Evolutionary conservation across 768 basidiomycete genomes (phyloP), one percentile per base, ranked within the genome.

Genomic region (Podaxis pistillaris): DNA sequence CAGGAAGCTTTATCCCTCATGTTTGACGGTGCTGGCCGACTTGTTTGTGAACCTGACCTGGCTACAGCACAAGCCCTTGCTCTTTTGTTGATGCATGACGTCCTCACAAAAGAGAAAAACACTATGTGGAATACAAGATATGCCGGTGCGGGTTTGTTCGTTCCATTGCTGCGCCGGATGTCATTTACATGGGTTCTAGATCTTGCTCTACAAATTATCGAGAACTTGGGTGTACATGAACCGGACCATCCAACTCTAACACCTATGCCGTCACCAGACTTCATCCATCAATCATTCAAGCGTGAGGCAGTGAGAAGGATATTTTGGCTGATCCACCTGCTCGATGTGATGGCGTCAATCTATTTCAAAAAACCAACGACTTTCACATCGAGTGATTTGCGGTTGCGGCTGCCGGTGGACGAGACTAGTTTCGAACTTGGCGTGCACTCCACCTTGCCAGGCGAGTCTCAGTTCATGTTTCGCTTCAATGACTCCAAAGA

Each of bases 361-460:
- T 81, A 78, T 70, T 79, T 79, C 71, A 81, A 79, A 70, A 78
- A 77, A 60, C 76, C 79, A 19, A 74, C 76, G 40, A 74, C 76
- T 36, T 74, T 76, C 62, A 73, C 75, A 41, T 78, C 79, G 37
- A 72, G 75, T 46, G 83, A 88, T 63, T 72, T 85, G 62, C 80
- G 79, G 38, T 80, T 92, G 47, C 83, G 87, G 54, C 77, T 93
- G 38, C 91, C 91, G n/a, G 85, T 86, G 7, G 90, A 93, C 69
- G 91, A 93, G 73, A 86, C 89, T 8, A 87, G 84, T 71, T 93
- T 93, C 68, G 91, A 93, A 72, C 75, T 93, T 61, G 84, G 84
- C 28, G 84, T 85, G 26, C 80, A 84, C 71, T 81, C 83, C 52
- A 82, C 80, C 55, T 72, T 81, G 52, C 82, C 83, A 64, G 83